Evolutionary conservation across 768 basidiomycete genomes (phyloP).

Genomic region (Suillus sp.): DNA sequence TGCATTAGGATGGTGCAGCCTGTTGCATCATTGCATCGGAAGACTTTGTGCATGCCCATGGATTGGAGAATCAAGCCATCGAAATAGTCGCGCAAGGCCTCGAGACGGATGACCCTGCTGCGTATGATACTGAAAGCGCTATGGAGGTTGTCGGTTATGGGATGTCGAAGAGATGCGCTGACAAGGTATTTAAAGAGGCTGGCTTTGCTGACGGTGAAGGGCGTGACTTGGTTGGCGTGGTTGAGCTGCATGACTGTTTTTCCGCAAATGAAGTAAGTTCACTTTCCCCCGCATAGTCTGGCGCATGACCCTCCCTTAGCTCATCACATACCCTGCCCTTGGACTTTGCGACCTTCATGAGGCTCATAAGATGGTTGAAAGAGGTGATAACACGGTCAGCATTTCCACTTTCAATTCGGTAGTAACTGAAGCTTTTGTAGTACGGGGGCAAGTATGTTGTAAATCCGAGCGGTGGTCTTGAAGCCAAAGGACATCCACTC

Average conservation of each 20-base stretch:
- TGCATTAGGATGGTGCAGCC: slow-evolving; percentile 66
- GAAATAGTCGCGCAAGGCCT: slow-evolving; percentile 73
- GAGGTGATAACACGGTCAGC: slow-evolving; percentile 76
- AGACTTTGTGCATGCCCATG: slow-evolving; percentile 69
- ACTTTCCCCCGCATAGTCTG: background rate
- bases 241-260: slow-evolving; percentile 89
- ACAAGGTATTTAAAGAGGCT: slow-evolving; percentile 70
- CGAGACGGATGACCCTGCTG: slow-evolving; percentile 62
- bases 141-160: slow-evolving; percentile 84
- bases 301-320: slow-evolving; percentile 39
- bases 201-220: slow-evolving; percentile 64
- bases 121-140: slow-evolving; percentile 67
- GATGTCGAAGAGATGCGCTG: slow-evolving; percentile 72
- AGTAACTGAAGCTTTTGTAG: slow-evolving; percentile 34
- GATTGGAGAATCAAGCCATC: slow-evolving; percentile 84
- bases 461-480: slow-evolving; percentile 83
- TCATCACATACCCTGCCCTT: slow-evolving; percentile 81
- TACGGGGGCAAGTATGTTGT: slow-evolving; percentile 85
- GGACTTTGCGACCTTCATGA: slow-evolving; percentile 67
- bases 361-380: slow-evolving; percentile 73
- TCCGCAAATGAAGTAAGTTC: slow-evolving; percentile 70
- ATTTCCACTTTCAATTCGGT: background rate
- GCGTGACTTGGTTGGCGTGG: slow-evolving; percentile 75
- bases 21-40: slow-evolving; percentile 80
- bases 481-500: slow-evolving; percentile 88